Conservation (phyloP, 2,329 filamentous ascomycete genomes). For the Macrophomina pseudophaseolina region DNA sequence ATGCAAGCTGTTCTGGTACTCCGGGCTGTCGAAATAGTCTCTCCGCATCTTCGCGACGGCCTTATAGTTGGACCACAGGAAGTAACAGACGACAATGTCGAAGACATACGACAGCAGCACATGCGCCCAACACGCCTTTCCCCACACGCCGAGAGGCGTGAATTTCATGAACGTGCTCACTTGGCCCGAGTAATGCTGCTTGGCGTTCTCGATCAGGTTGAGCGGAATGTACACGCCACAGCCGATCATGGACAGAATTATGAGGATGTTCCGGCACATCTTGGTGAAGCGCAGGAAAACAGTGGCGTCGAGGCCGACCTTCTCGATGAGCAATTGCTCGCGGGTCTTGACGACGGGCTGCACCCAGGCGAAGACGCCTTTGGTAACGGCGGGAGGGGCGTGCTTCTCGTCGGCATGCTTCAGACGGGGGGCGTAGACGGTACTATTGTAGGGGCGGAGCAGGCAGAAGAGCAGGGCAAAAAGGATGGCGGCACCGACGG, state of each 20-base stretch:
- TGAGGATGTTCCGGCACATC: constrained; percentile 93
- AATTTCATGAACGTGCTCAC: no score
- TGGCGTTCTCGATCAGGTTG: constrained; percentile 60
- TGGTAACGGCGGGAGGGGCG: constrained; percentile 83
- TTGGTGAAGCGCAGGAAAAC: constrained; percentile 85
- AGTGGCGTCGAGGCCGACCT: constrained; percentile 87
- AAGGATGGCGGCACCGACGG: constrained; percentile 73
- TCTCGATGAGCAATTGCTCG: constrained; percentile 77
- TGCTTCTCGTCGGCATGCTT: constrained; percentile 92
- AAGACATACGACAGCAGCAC: no score
- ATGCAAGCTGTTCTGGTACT: no score
- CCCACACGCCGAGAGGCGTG: no score
- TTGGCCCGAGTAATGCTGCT: constrained; percentile 37
- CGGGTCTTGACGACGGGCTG: constrained; percentile 76
- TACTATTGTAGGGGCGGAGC: constrained; percentile 85
- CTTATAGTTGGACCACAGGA: no score
- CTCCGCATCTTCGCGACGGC: no score
- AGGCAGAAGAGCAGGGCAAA: constrained; percentile 85
- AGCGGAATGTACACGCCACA: constrained; percentile 81
- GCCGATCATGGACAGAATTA: constrained; percentile 72
- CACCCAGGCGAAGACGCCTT: constrained; percentile 87
- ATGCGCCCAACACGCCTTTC: no score
- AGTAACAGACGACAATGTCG: no score
- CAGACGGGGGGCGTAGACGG: constrained; percentile 92
- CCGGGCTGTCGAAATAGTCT: no score